phyloP scores from a whole-genome alignment of 2,329 filamentous ascomycete species.

The Talaromyces rugulosus region DNA sequence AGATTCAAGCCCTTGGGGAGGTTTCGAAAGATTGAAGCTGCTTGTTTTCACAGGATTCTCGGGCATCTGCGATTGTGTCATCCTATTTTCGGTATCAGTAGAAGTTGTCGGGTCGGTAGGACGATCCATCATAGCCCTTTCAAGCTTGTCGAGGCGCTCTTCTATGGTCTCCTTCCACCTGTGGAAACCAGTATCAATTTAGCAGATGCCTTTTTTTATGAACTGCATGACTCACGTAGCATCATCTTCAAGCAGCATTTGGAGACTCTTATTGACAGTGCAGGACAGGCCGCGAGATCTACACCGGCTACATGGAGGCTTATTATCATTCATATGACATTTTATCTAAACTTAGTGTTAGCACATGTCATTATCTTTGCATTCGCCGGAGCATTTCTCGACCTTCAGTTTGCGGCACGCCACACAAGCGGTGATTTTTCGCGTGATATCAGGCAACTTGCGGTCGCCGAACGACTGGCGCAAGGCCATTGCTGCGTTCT shows the following conservation, averaged over 20 bases:
- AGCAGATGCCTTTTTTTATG: background rate
- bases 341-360: constrained; percentile 26
- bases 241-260: constrained; percentile 41
- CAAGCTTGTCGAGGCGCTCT: background rate
- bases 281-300: constrained; percentile 38
- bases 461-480: constrained; percentile 33
- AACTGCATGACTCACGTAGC: constrained; percentile 18
- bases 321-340: constrained; percentile 37
- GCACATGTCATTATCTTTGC: no score
- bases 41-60: background rate
- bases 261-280: constrained; percentile 39
- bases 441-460: constrained; percentile 30
- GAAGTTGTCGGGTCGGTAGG: background rate
- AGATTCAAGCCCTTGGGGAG: background rate
- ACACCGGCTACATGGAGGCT: constrained; percentile 38
- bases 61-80: background rate
- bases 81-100: background rate
- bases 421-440: constrained; percentile 27
- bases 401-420: constrained; percentile 23
- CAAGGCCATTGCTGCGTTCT: constrained; percentile 10
- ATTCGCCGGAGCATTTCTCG: constrained; percentile 8
- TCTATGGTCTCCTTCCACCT: background rate
- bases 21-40: background rate
- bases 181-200: background rate
- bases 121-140: background rate